Evolutionary conservation across 2,329 filamentous ascomycete genomes (phyloP).

Genomic region (Penicillium sp.): DNA sequence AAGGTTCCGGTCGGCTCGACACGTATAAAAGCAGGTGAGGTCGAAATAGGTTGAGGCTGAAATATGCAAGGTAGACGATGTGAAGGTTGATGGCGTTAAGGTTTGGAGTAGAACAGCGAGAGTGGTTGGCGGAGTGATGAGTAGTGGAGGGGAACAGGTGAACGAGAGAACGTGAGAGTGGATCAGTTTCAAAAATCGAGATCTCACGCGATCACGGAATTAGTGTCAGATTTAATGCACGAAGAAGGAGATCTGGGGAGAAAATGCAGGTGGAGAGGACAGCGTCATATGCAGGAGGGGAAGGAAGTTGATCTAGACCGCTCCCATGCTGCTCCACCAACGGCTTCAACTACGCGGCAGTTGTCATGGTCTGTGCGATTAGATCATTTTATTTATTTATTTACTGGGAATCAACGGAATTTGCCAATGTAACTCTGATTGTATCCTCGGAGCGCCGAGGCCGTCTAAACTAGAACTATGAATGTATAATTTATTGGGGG

Average conservation of each 20-base stretch:
- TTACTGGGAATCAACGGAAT: neutral
- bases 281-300: slow-evolving; percentile 18
- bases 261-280: slow-evolving; percentile 13
- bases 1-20: neutral
- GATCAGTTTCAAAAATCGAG: neutral
- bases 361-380: neutral
- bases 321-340: slow-evolving; percentile 18
- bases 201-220: neutral
- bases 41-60: neutral
- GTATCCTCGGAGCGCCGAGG: neutral
- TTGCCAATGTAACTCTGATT: neutral
- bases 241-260: neutral
- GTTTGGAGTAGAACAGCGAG: neutral
- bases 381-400: neutral
- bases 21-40: neutral
- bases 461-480: neutral
- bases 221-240: neutral
- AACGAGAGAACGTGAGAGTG: neutral
- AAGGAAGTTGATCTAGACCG: slow-evolving; percentile 20
- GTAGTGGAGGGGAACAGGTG: neutral
- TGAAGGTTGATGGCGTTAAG: slow-evolving; percentile 1
- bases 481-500: slow-evolving; percentile 30
- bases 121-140: neutral
- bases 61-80: slow-evolving; percentile 1
- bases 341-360: neutral